Conservation (phyloP, 2,329 filamentous ascomycete genomes). For the Cordyceps militaris region DNA sequence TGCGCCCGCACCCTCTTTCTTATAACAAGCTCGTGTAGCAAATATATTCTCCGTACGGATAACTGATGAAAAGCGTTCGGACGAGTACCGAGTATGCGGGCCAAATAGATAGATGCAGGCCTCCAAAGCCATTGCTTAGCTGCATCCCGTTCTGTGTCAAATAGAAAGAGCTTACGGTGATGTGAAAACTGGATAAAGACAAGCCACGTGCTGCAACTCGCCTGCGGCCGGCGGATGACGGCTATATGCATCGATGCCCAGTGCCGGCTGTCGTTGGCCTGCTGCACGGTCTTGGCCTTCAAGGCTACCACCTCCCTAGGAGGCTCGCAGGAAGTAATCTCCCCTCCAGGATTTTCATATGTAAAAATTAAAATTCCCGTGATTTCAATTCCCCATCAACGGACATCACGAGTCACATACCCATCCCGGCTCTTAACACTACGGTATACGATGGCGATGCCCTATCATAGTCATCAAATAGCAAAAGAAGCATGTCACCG, state of each 20-base stretch:
- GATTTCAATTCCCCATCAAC: neutral
- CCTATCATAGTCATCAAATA: neutral
- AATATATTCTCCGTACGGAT: neutral
- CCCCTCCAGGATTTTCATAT: neutral
- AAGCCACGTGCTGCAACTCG: neutral
- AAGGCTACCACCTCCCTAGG: no score
- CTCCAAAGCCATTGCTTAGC: neutral
- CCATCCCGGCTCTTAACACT: neutral
- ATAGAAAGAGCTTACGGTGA: neutral
- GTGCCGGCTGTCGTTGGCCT: neutral
- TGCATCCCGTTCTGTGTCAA: neutral
- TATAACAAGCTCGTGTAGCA: neutral
- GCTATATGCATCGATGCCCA: neutral
- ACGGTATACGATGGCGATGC: neutral
- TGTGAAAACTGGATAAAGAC: neutral
- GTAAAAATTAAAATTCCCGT: neutral
- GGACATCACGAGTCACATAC: conserved; percentile 1
- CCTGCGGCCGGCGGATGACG: neutral
- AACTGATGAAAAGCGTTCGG: neutral
- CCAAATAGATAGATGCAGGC: neutral
- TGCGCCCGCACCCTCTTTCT: neutral
- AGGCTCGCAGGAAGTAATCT: neutral
- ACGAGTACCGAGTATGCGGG: neutral
- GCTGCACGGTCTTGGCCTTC: no score
- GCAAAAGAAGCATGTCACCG: neutral